phyloP scores from a whole-genome alignment of 805 yeast species.

The Suhomyces vadensis region DNA sequence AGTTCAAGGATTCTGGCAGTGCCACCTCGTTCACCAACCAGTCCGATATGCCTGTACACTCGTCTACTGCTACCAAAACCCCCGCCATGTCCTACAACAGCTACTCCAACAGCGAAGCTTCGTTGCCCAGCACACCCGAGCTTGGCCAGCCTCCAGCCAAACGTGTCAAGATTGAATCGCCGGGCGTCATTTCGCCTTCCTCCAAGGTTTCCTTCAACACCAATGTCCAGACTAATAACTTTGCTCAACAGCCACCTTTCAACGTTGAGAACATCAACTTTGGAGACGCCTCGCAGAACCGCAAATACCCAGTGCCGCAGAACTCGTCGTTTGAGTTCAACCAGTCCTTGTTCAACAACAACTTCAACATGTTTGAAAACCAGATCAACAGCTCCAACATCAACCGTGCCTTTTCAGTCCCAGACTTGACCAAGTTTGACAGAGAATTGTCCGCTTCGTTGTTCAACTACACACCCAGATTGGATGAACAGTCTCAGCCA shows the following conservation, averaged over 20 bases:
- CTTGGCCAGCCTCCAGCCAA: slow-evolving; percentile 12
- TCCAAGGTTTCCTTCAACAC: slow-evolving; percentile 10
- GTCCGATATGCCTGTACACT: not conserved
- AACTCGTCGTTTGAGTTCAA: slow-evolving; percentile 16
- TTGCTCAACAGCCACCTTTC: not conserved
- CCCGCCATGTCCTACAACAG: slow-evolving; percentile 8
- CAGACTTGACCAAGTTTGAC: slow-evolving; percentile 16
- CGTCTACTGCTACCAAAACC: not conserved
- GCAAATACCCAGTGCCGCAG: slow-evolving; percentile 12
- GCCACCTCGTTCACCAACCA: slow-evolving; percentile 2
- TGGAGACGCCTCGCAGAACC: not conserved
- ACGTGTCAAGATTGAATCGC: slow-evolving; percentile 14
- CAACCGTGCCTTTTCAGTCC: slow-evolving; percentile 19
- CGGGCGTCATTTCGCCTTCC: slow-evolving; percentile 3
- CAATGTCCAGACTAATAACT: not conserved
- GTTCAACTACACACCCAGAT: slow-evolving; percentile 10
- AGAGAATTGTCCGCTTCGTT: slow-evolving; percentile 10
- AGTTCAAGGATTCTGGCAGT: slow-evolving; percentile 22
- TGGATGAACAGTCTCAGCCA: slow-evolving; percentile 2
- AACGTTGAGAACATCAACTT: not conserved
- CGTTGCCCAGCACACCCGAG: slow-evolving; percentile 15
- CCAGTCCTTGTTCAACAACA: slow-evolving; percentile 10
- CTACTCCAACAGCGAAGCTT: slow-evolving; percentile 7
- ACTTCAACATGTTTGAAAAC: slow-evolving; percentile 13
- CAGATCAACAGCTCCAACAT: not conserved